Percentiles rank a stretch among this genome's conserved stretches.
phyloP scores from a whole-genome alignment of 805 yeast species.

The Suhomyces sp. region DNA sequence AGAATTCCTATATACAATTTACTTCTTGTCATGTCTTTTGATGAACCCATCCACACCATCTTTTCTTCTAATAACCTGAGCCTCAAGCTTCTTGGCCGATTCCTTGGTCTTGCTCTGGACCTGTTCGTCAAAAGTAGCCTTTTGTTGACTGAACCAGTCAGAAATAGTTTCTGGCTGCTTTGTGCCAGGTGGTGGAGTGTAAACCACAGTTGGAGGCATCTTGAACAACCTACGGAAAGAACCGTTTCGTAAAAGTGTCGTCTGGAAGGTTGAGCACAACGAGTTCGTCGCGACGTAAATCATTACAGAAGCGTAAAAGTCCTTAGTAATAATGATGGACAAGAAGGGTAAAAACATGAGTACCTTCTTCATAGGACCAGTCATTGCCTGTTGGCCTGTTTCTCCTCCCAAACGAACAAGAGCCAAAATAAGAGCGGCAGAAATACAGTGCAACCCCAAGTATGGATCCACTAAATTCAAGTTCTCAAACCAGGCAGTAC shows the following conservation, averaged over 20 bases:
- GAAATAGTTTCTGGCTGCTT: conserved; percentile 32
- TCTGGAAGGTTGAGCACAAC: conserved; percentile 68
- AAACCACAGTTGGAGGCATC: conserved; percentile 61
- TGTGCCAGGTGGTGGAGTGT: conserved; percentile 30
- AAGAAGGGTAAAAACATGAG: conserved; percentile 74
- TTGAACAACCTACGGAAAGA: conserved; percentile 56
- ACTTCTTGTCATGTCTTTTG: conserved; percentile 35
- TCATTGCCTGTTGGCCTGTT: conserved; percentile 65
- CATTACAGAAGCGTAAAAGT: conserved; percentile 80
- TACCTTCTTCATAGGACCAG: conserved; percentile 60
- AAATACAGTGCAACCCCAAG: conserved; percentile 77
- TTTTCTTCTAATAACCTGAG: conserved; percentile 31
- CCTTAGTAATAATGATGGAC: conserved; percentile 87
- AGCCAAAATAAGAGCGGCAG: conserved; percentile 74
- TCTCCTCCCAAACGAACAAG: conserved; percentile 89
- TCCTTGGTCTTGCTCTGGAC: conserved; percentile 35
- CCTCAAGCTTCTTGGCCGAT: conserved; percentile 37
- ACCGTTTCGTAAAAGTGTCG: conserved; percentile 59
- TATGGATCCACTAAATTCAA: conserved; percentile 87
- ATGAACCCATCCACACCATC: conserved; percentile 33
- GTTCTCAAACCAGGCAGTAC: conserved; percentile 81
- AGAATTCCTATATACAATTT: conserved; percentile 5
- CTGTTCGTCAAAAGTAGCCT: conserved; percentile 29
- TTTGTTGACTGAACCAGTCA: conserved; percentile 39
- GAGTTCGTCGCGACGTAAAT: conserved; percentile 85